Conservation (phyloP, 148 eudicot species). For the Bassia scoparia region DNA sequence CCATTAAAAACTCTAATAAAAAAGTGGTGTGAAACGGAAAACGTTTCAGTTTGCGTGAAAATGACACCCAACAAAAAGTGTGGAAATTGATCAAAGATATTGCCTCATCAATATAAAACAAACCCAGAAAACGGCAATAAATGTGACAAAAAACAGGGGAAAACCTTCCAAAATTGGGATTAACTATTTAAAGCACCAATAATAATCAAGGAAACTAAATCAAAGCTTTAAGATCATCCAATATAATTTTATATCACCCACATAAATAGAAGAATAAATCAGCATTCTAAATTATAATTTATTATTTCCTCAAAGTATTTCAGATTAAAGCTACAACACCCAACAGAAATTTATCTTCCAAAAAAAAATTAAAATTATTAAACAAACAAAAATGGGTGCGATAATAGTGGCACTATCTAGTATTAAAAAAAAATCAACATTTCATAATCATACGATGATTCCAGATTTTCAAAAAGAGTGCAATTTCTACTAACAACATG, state of each 20-base stretch:
- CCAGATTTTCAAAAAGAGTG: background rate
- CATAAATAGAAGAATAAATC: too few relatives aligned
- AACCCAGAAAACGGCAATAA: slow-evolving; percentile 14
- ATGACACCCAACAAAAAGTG: background rate
- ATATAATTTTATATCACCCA: too few relatives aligned
- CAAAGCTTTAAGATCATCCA: too few relatives aligned
- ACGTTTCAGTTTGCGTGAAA: background rate
- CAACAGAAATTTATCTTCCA: background rate
- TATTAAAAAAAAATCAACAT: background rate
- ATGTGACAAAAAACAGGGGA: too few relatives aligned
- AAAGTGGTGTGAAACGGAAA: background rate
- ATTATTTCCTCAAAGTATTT: too few relatives aligned
- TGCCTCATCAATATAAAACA: background rate
- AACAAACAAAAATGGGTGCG: background rate
- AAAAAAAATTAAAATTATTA: background rate
- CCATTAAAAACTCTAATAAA: background rate
- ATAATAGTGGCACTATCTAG: too few relatives aligned
- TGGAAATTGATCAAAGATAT: background rate
- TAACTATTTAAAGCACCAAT: too few relatives aligned
- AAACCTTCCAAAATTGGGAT: background rate
- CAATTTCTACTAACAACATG: background rate
- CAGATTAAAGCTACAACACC: too few relatives aligned
- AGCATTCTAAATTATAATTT: too few relatives aligned
- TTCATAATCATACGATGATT: background rate
- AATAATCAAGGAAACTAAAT: background rate